These are phyloP conservation scores for Cupressus sempervirens DNA, from an alignment of 75 land plant genomes.

Conservation along the genomic window DNA sequence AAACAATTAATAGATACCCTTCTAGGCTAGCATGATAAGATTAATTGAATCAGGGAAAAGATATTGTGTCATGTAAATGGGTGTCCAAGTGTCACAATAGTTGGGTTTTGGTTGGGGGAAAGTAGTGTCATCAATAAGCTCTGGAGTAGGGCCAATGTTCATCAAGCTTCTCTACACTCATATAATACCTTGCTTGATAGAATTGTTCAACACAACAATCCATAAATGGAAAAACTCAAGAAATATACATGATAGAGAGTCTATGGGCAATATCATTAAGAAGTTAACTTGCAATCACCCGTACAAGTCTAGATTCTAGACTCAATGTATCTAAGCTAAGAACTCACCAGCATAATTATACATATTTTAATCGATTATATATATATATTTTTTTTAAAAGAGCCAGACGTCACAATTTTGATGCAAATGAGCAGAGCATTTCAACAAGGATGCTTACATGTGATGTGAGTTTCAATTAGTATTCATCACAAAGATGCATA, in stretches of 20 bases:
- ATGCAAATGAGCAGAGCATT: too few relatives aligned
- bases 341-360: too few relatives aligned
- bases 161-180: background rate
- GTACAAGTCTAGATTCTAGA: too few relatives aligned
- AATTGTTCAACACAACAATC: background rate
- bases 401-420: too few relatives aligned
- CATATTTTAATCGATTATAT: too few relatives aligned
- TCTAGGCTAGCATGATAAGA: background rate
- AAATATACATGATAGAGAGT: background rate
- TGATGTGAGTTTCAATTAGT: too few relatives aligned
- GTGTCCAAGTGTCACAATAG: background rate
- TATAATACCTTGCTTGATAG: background rate
- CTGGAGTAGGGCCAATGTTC: too few relatives aligned
- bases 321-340: too few relatives aligned
- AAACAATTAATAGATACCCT: background rate
- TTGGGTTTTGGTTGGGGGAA: background rate
- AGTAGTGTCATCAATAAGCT: too few relatives aligned
- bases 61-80: background rate
- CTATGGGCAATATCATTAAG: background rate
- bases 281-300: background rate
- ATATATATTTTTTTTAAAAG: too few relatives aligned
- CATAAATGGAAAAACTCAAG: background rate
- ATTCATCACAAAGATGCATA: too few relatives aligned
- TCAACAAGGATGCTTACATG: too few relatives aligned
- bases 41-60: background rate